phyloP scores from a whole-genome alignment of 78 protist species.

The Paulinella micropora region DNA sequence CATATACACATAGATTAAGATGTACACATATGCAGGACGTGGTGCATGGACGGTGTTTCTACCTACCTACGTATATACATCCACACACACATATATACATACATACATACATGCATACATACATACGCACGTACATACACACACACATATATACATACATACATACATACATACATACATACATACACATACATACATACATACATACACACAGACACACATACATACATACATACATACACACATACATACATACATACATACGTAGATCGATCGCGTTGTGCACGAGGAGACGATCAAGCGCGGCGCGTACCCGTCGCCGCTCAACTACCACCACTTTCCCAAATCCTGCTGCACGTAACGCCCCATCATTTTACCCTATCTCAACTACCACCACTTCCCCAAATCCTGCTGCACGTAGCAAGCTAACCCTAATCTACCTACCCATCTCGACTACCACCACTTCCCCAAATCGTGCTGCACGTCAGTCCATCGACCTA shows the following conservation, averaged over 20 bases:
- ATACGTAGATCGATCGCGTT: not conserved
- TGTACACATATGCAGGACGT: too few relatives aligned
- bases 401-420: conserved; percentile 34
- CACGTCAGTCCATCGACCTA: too few relatives aligned
- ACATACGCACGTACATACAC: too few relatives aligned
- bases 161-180: too few relatives aligned
- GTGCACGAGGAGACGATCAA: conserved; percentile 40
- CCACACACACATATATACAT: too few relatives aligned
- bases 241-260: not conserved
- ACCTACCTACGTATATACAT: too few relatives aligned
- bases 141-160: too few relatives aligned
- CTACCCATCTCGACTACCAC: conserved; percentile 73
- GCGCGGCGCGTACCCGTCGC: conserved; percentile 79
- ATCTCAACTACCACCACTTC: conserved; percentile 56
- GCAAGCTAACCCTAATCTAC: too few relatives aligned
- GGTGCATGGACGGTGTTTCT: too few relatives aligned
- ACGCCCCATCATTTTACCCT: too few relatives aligned
- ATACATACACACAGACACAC: not conserved
- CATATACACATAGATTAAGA: not conserved
- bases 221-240: not conserved
- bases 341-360: conserved; percentile 32
- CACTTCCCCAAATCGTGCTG: conserved; percentile 17
- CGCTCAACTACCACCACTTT: conserved; percentile 61
- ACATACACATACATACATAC: not conserved
- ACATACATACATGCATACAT: too few relatives aligned